A percentile compares a stretch with the other conserved stretches of the same genome.
These are phyloP conservation scores for Auriscalpium microsporum DNA, from an alignment of 768 basidiomycete species.

Conservation along the genomic window DNA sequence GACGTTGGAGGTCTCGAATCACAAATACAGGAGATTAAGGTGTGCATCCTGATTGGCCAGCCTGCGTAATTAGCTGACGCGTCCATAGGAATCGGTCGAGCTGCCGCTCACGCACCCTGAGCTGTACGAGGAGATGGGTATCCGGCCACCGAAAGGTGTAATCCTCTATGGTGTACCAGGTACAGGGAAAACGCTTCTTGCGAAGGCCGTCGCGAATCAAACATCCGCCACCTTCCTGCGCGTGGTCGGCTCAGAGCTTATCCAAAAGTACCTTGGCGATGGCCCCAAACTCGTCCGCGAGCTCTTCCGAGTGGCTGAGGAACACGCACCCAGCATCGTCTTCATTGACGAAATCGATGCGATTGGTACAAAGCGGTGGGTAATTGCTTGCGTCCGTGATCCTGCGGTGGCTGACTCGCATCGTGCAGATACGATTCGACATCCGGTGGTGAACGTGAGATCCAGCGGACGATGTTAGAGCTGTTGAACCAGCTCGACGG, in stretches of 20 bases:
- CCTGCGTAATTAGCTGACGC: not conserved
- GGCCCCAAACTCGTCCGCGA: constrained; percentile 98
- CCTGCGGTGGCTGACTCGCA: no score
- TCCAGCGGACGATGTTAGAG: constrained; percentile 98
- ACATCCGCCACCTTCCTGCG: constrained; percentile 97
- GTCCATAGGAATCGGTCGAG: constrained; percentile 88
- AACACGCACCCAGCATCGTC: constrained; percentile 96
- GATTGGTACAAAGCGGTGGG: constrained; percentile 92
- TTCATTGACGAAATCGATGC: constrained; percentile 71
- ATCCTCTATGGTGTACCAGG: constrained; percentile 98
- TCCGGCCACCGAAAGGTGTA: constrained; percentile 98
- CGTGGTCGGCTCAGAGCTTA: constrained; percentile 94
- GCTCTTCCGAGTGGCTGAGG: constrained; percentile 93
- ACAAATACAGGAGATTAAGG: constrained; percentile 99
- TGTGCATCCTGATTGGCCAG: constrained; percentile 20
- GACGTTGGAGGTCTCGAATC: constrained; percentile 95
- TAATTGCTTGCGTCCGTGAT: no score
- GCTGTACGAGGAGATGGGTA: constrained; percentile 99
- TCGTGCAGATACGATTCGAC: constrained; percentile 85
- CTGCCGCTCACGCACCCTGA: constrained; percentile 96
- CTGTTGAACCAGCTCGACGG: constrained; percentile 97
- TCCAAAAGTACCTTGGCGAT: constrained; percentile 99
- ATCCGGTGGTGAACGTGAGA: constrained; percentile 97
- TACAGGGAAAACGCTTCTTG: constrained; percentile 95
- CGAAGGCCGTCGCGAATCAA: constrained; percentile 96